Evolutionary conservation across 2,329 filamentous ascomycete species (phyloP).

Genomic region (Setomelanomma holmii): DNA sequence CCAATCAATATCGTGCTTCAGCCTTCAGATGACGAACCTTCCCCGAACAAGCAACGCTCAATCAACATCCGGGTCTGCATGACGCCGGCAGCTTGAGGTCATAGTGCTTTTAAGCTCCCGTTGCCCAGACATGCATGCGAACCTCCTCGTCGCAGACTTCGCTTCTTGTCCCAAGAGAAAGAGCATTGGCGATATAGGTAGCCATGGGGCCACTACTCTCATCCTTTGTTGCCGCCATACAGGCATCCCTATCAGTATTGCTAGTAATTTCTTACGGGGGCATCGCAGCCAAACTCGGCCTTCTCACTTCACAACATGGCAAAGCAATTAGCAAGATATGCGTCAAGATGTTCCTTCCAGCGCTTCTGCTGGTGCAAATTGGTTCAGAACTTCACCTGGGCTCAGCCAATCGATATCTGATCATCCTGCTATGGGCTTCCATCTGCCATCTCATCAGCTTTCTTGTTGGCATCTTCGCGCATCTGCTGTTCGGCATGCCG

Average conservation of each 20-base stretch:
- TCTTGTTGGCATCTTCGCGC: slow-evolving; percentile 52
- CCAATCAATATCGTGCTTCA: slow-evolving; percentile 20
- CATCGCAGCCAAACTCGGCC: slow-evolving; percentile 55
- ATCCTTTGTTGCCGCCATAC: slow-evolving; percentile 60
- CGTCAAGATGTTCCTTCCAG: slow-evolving; percentile 61
- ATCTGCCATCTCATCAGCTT: slow-evolving; percentile 59
- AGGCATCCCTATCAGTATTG: slow-evolving; percentile 62
- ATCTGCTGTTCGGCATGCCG: slow-evolving; percentile 56
- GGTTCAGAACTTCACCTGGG: slow-evolving; percentile 58
- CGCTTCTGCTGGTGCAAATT: slow-evolving; percentile 60
- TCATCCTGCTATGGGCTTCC: slow-evolving; percentile 59
- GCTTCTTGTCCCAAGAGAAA: not conserved
- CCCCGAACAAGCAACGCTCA: slow-evolving; percentile 10
- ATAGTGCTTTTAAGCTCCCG: slow-evolving; percentile 1
- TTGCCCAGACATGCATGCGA: not conserved
- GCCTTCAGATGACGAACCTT: slow-evolving; percentile 14
- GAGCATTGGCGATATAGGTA: not conserved
- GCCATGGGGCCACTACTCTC: slow-evolving; percentile 17
- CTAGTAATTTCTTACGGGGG: slow-evolving; percentile 61
- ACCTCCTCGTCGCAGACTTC: not conserved
- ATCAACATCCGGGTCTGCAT: slow-evolving; percentile 6
- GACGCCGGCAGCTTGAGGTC: slow-evolving; percentile 3
- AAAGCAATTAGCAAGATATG: slow-evolving; percentile 61
- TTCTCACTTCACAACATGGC: slow-evolving; percentile 57
- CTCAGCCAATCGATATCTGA: slow-evolving; percentile 56